Evolutionary conservation across 805 yeast species (phyloP).

Genomic region (Grigorovia yakushimaensis): DNA sequence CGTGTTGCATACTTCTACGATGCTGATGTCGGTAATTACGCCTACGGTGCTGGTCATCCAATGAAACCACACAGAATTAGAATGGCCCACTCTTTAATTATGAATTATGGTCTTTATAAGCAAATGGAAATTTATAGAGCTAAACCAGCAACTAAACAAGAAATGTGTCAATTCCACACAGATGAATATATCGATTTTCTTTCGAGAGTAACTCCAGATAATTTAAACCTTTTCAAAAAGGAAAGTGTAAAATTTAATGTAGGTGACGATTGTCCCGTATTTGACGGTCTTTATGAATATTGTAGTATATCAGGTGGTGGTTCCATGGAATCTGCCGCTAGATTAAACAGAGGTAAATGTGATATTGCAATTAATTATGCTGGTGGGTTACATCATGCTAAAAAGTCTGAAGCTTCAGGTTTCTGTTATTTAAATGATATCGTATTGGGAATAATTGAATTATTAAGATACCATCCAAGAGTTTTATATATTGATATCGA

Average conservation of each 20-base stretch:
- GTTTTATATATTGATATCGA: conserved; percentile 91
- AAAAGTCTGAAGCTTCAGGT: conserved; percentile 88
- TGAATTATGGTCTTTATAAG: conserved; percentile 94
- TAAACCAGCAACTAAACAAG: conserved; percentile 95
- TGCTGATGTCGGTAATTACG: conserved; percentile 94
- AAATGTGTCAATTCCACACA: conserved; percentile 96
- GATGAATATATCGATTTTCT: conserved; percentile 94
- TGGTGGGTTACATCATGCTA: conserved; percentile 95
- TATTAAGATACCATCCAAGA: conserved; percentile 81
- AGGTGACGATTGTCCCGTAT: conserved; percentile 91
- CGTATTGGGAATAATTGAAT: conserved; percentile 76
- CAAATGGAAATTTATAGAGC: conserved; percentile 97
- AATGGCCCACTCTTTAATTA: conserved; percentile 94
- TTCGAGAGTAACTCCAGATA: conserved; percentile 86
- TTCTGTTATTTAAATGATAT: conserved; percentile 94
- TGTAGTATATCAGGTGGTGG: conserved; percentile 88
- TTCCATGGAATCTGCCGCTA: conserved; percentile 83
- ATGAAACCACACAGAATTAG: conserved; percentile 98
- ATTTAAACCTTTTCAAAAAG: conserved; percentile 73
- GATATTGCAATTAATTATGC: conserved; percentile 95
- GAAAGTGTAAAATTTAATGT: conserved; percentile 85
- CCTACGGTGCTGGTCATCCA: conserved; percentile 97
- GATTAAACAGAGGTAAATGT: conserved; percentile 73
- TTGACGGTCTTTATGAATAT: conserved; percentile 90
- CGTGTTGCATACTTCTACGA: conserved; percentile 75